phyloP scores from a whole-genome alignment of 1,284 basidiomycete species.

The Ganoderma resinaceum region DNA sequence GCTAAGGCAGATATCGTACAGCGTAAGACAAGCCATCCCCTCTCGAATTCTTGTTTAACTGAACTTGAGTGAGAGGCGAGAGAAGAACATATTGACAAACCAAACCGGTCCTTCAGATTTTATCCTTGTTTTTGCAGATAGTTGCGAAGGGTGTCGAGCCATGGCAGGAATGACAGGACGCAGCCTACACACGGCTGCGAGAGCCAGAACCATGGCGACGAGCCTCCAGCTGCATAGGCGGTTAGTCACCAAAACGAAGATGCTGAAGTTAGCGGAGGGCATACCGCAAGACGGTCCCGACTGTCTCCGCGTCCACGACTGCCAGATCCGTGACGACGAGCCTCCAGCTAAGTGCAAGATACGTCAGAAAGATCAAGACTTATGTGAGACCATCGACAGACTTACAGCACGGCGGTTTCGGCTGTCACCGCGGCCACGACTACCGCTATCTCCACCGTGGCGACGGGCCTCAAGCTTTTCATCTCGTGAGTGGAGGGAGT shows the following conservation, averaged over 20 bases:
- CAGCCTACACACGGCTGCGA: constrained; percentile 18
- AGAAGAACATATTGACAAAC: not conserved
- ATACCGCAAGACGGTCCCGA: constrained; percentile 11
- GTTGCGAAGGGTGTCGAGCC: constrained; percentile 12
- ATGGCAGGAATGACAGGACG: not conserved
- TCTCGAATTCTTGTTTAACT: not conserved
- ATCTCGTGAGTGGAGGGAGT: not conserved
- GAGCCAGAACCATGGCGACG: constrained; percentile 25
- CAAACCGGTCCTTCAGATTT: not conserved
- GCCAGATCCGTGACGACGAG: constrained; percentile 26
- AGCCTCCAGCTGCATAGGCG: constrained; percentile 6
- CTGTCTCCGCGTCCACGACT: constrained; percentile 24
- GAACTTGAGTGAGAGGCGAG: not conserved
- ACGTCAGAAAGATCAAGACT: not conserved
- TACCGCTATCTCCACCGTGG: constrained; percentile 12
- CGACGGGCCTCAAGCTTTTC: constrained; percentile 19
- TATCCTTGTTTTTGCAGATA: not conserved
- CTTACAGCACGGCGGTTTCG: constrained; percentile 15
- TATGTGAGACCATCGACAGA: not conserved
- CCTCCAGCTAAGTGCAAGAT: constrained; percentile 12
- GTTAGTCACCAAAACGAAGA: not conserved
- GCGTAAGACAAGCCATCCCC: not conserved
- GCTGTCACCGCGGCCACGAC: constrained; percentile 23
- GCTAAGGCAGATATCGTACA: constrained; percentile 1
- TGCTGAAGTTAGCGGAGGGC: not conserved